These are phyloP conservation scores for Alternaria viburni DNA, from an alignment of 2,329 filamentous ascomycete genomes.

Conservation along the genomic window DNA sequence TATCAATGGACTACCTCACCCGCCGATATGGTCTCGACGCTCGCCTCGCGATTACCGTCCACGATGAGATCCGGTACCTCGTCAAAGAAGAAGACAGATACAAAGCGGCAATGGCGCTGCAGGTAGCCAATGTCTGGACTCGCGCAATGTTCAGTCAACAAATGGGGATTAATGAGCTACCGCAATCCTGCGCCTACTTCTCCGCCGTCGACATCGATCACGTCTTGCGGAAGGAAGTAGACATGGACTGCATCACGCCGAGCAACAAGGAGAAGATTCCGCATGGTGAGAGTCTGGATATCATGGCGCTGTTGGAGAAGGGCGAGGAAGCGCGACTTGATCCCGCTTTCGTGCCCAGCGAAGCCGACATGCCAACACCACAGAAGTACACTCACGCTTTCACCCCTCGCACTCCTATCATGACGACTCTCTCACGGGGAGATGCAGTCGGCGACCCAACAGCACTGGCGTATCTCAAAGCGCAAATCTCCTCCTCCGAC, in stretches of 20 bases:
- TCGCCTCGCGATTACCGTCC: slow-evolving; percentile 89
- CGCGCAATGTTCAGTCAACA: slow-evolving; percentile 97
- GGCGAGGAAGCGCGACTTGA: slow-evolving; percentile 73
- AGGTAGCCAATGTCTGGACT: slow-evolving; percentile 95
- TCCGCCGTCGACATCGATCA: slow-evolving; percentile 94
- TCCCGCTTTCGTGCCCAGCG: slow-evolving; percentile 62
- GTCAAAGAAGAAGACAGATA: slow-evolving; percentile 87
- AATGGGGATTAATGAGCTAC: slow-evolving; percentile 92
- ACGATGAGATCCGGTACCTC: slow-evolving; percentile 96
- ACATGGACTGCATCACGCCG: slow-evolving; percentile 96
- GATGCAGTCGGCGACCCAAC: slow-evolving; percentile 18
- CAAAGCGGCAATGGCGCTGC: slow-evolving; percentile 86
- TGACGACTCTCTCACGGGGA: slow-evolving; percentile 67
- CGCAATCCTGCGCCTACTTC: slow-evolving; percentile 94
- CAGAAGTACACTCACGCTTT: slow-evolving; percentile 74
- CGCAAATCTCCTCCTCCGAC: slow-evolving; percentile 80
- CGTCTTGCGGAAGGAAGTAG: slow-evolving; percentile 95
- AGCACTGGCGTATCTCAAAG: slow-evolving; percentile 71
- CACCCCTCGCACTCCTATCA: slow-evolving; percentile 74
- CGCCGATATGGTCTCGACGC: slow-evolving; percentile 84
- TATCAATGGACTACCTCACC: slow-evolving; percentile 92
- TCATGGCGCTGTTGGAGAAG: slow-evolving; percentile 76
- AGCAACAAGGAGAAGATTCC: slow-evolving; percentile 80
- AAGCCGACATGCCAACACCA: slow-evolving; percentile 60
- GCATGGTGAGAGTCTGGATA: slow-evolving; percentile 86